A percentile compares a stretch with the other conserved stretches of the same genome.
Evolutionary conservation across 169 alveolate species (phyloP).

Genomic region (Sarcocystis neurona): DNA sequence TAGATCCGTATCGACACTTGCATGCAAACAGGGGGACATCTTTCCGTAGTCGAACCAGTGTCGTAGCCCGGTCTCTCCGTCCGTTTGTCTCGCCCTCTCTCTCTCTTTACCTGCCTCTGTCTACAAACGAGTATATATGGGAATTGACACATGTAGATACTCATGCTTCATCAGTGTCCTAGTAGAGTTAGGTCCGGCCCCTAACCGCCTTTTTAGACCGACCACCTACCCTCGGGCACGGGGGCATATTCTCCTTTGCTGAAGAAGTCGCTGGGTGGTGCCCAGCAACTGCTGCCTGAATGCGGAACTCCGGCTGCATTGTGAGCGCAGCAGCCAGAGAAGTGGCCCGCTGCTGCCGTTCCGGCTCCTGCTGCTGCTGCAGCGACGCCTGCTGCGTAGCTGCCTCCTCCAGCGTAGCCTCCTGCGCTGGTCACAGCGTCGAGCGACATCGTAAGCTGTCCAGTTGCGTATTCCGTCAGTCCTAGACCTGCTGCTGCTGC

Average conservation of each 20-base stretch:
- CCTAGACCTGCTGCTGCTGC: slow-evolving; percentile 10
- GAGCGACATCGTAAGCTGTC: slow-evolving; percentile 23
- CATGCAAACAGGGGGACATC: no score
- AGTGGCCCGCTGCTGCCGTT: background rate
- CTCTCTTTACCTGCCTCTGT: no score
- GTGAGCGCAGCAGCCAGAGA: background rate
- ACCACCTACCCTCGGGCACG: slow-evolving; percentile 47
- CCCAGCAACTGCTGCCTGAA: background rate
- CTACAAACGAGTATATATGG: no score
- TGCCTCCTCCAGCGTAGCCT: slow-evolving; percentile 5
- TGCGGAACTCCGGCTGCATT: slow-evolving; percentile 1
- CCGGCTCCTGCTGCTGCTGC: background rate
- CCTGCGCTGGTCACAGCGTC: slow-evolving; percentile 46
- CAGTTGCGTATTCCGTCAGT: background rate
- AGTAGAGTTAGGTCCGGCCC: no score
- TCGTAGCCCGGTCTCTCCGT: no score
- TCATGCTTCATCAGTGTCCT: no score
- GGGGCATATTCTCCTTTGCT: slow-evolving; percentile 39
- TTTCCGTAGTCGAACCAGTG: no score
- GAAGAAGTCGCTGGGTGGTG: slow-evolving; percentile 43
- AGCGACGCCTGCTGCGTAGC: background rate
- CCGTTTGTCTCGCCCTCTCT: no score
- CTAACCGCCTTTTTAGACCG: no score
- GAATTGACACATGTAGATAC: no score
- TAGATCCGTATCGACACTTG: no score